A percentile compares a stretch with the other conserved stretches of the same genome.
These are phyloP conservation scores for Metschnikowia sp. DNA, from an alignment of 805 yeast species.

Conservation along the genomic window DNA sequence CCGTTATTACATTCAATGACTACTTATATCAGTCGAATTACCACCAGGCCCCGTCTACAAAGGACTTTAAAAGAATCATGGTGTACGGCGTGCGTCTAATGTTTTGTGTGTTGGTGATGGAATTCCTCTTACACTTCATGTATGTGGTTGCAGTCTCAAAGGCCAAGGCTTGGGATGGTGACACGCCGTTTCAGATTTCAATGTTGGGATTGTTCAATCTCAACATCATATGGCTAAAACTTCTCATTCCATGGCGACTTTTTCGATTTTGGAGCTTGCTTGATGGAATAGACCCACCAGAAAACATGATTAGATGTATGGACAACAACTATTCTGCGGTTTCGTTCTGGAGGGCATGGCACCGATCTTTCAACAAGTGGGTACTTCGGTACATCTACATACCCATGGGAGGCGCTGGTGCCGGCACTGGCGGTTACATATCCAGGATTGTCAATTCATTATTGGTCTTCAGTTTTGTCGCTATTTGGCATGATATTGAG, in stretches of 20 bases:
- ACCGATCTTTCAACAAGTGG: conserved; percentile 89
- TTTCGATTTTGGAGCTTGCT: conserved; percentile 88
- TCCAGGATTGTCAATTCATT: conserved; percentile 72
- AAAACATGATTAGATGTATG: conserved; percentile 95
- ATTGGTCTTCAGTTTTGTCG: conserved; percentile 91
- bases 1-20: conserved; percentile 89
- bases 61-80: conserved; percentile 45
- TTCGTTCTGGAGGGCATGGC: conserved; percentile 99
- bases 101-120: conserved; percentile 84
- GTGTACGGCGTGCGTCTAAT: conserved; percentile 66
- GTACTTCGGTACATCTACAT: conserved; percentile 82
- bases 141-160: conserved; percentile 93
- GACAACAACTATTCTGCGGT: conserved; percentile 88
- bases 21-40: conserved; percentile 68
- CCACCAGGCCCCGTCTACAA: conserved; percentile 54
- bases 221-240: conserved; percentile 88
- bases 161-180: conserved; percentile 84
- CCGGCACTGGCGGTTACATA: conserved; percentile 32
- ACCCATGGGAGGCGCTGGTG: conserved; percentile 85
- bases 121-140: conserved; percentile 77
- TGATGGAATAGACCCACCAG: conserved; percentile 97
- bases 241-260: conserved; percentile 93
- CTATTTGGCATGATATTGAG: conserved; percentile 97
- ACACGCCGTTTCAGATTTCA: conserved; percentile 87
- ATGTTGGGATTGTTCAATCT: conserved; percentile 92